Conservation (phyloP, 192 early-diverging fungal species). For the Backusella australiensis region DNA sequence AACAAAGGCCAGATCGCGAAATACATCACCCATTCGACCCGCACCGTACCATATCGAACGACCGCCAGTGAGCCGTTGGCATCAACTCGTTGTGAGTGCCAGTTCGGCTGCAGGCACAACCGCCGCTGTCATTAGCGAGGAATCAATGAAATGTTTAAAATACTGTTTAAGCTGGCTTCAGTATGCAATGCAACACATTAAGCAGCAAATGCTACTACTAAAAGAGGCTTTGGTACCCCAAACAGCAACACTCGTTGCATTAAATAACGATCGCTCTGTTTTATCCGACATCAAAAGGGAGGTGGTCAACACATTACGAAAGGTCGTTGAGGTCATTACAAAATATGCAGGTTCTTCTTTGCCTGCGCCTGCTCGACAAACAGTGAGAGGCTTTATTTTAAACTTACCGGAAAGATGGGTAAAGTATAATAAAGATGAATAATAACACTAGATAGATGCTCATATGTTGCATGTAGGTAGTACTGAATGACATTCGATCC, state of each 20-base stretch:
- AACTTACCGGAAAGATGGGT: constrained; percentile 79
- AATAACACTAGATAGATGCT: background rate
- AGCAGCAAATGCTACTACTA: constrained; percentile 62
- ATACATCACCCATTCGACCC: constrained; percentile 15
- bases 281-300: constrained; percentile 61
- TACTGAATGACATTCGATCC: constrained; percentile 39
- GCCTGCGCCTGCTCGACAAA: constrained; percentile 73
- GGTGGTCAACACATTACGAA: constrained; percentile 79
- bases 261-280: constrained; percentile 22
- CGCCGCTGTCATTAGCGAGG: constrained; percentile 81
- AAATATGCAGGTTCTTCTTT: constrained; percentile 84
- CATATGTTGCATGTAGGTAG: constrained; percentile 4
- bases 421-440: background rate
- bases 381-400: constrained; percentile 82
- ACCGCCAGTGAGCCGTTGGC: constrained; percentile 46
- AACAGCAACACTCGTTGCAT: background rate
- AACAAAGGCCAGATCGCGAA: constrained; percentile 3
- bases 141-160: constrained; percentile 81
- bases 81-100: constrained; percentile 57
- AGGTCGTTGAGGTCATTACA: constrained; percentile 84
- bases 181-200: constrained; percentile 78
- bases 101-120: constrained; percentile 61
- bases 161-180: constrained; percentile 90
- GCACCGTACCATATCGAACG: constrained; percentile 18
- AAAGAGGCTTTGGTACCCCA: constrained; percentile 41